Evolutionary conservation across 1,139 yeast genomes (phyloP).

Genomic region (Saccharomyces hybrid): DNA sequence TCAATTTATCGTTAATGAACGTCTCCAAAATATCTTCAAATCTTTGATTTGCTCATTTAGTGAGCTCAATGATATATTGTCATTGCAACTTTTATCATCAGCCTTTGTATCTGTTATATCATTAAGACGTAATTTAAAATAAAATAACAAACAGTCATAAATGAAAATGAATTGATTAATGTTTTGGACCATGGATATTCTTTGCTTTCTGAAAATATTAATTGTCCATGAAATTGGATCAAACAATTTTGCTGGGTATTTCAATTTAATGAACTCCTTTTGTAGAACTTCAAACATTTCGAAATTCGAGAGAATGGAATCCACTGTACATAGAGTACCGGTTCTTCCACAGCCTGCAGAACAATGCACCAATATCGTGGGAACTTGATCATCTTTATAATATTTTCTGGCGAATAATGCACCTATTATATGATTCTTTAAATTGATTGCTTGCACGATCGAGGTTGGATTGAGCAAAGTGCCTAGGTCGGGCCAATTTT

Average conservation of each 20-base stretch:
- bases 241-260: conserved; percentile 11
- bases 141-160: conserved; percentile 46
- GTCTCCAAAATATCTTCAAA: not conserved
- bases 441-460: conserved; percentile 29
- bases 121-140: conserved; percentile 20
- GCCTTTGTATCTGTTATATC: conserved; percentile 6
- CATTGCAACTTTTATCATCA: not conserved
- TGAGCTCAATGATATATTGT: not conserved
- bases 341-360: conserved; percentile 92
- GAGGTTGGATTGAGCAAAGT: conserved; percentile 35
- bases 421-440: conserved; percentile 26
- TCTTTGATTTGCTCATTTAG: not conserved
- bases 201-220: conserved; percentile 57
- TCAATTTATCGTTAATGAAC: conserved; percentile 1
- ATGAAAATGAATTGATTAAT: conserved; percentile 67
- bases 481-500: conserved; percentile 78
- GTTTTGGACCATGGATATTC: conserved; percentile 82
- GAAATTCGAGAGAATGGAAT: conserved; percentile 36
- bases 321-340: conserved; percentile 75
- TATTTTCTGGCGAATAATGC: conserved; percentile 17
- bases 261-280: not conserved
- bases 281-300: conserved; percentile 17
- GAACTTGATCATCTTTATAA: conserved; percentile 19
- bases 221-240: conserved; percentile 46
- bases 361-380: conserved; percentile 65